Evolutionary conservation across 176 grass and related monocot genomes (phyloP).

Genomic region (Carex scoparia): DNA sequence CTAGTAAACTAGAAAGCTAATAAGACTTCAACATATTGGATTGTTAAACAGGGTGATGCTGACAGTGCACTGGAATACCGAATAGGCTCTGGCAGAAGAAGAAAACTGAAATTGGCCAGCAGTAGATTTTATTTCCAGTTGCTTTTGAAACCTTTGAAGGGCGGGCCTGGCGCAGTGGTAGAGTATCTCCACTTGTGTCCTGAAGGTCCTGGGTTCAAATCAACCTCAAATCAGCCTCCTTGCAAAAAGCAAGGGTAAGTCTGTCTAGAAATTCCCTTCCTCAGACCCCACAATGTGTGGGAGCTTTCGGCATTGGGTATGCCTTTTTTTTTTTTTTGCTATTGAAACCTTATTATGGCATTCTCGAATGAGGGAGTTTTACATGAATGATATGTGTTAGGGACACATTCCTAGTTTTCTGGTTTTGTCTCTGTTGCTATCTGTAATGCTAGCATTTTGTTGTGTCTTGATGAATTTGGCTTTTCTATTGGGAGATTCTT

Average conservation of each 20-base stretch:
- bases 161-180: too few relatives aligned
- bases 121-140: conserved; percentile 27
- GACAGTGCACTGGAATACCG: conserved; percentile 18
- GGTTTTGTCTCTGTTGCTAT: neutral
- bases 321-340: too few relatives aligned
- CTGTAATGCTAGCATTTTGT: neutral
- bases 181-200: too few relatives aligned
- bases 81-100: conserved; percentile 91
- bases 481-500: neutral
- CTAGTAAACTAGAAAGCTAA: neutral
- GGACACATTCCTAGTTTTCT: neutral
- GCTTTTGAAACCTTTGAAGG: neutral
- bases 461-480: neutral
- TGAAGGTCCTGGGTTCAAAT: too few relatives aligned
- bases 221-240: too few relatives aligned
- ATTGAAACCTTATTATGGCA: neutral
- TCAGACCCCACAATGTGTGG: too few relatives aligned
- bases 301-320: too few relatives aligned
- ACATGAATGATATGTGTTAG: neutral
- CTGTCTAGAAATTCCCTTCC: too few relatives aligned
- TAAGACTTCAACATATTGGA: neutral
- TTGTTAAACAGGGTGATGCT: conserved; percentile 48
- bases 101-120: conserved; percentile 64
- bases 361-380: neutral
- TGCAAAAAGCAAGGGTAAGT: too few relatives aligned